Base-by-base conservation (phyloP, 306 rosid species). In the Mucuna pruriens region DNA sequence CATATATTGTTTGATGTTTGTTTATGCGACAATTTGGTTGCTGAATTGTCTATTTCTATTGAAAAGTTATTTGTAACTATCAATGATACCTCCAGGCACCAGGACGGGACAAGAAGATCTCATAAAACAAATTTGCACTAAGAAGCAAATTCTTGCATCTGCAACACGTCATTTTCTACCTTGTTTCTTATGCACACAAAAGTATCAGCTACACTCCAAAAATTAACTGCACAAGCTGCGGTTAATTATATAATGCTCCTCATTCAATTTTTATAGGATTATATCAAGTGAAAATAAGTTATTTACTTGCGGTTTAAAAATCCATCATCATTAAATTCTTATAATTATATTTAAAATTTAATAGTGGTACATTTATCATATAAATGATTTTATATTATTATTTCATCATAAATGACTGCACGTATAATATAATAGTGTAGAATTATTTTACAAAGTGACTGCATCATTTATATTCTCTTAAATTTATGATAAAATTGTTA, bases 61-160 rank as follows among this genome's bases (percentile, higher is more conserved):
- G 80, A 81, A 52, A 81, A 52, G 46, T 62, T 65, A 80, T 71
- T 62, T 17, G 45, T 13, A 81, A 77, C 83, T 25, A 71, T 71
- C 79, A 52, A 12, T 45, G 63, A 52, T 71, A 71, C 17, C 71
- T 73, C 52, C 33, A 5, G 34, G 71, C 76, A 74, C 23, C n/a
- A 51, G 40, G 63, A 80, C 25, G 49, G 17, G 66, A 78, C 76
- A 54, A 52, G 9, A 23, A 71, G 40, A 73, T 76, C 88, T 76
- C 51, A 62, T 22, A 31, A 71, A 52, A 46, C 29, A 36, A 73
- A 71, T 33, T 31, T 76, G 58, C 57, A 57, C 17, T n/a, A 9
- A 36, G 42, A 83, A 72, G 76, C 76, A 22, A 78, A 71, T 64
- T 26, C 25, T 33, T 63, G 71, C 64, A 38, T 29, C 54, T 12